These are phyloP conservation scores for Microstegium vimineum DNA, from an alignment of 176 grass and related monocot genomes.

Conservation along the genomic window DNA sequence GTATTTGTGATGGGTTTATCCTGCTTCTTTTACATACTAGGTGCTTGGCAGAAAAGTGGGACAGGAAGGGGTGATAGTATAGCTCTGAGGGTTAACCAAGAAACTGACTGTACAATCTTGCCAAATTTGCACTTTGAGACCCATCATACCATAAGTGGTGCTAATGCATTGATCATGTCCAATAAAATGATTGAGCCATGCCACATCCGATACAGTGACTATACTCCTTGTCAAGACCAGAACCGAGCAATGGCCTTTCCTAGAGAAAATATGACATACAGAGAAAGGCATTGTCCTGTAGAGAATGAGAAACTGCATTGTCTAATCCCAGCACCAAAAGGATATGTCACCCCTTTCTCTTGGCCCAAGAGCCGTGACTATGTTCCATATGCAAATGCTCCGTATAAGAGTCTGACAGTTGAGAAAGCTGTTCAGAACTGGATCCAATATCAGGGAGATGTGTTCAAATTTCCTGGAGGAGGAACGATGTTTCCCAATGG, in stretches of 20 bases:
- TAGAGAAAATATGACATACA: slow-evolving; percentile 73
- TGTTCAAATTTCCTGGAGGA: slow-evolving; percentile 77
- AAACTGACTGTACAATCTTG: slow-evolving; percentile 66
- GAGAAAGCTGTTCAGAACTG: slow-evolving; percentile 75
- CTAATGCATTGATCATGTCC: slow-evolving; percentile 38
- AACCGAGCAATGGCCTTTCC: slow-evolving; percentile 63
- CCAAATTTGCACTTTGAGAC: slow-evolving; percentile 85
- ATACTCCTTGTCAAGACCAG: slow-evolving; percentile 81
- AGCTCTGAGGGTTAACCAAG: slow-evolving; percentile 51
- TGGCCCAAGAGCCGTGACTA: slow-evolving; percentile 86
- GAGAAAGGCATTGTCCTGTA: slow-evolving; percentile 70
- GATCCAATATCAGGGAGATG: slow-evolving; percentile 68
- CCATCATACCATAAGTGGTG: slow-evolving; percentile 52
- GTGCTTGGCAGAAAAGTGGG: slow-evolving; percentile 88
- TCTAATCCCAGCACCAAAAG: slow-evolving; percentile 77
- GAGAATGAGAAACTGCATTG: slow-evolving; percentile 66
- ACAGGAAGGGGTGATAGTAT: slow-evolving; percentile 72
- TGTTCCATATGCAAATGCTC: slow-evolving; percentile 73
- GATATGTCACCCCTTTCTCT: slow-evolving; percentile 64
- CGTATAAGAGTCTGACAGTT: slow-evolving; percentile 59
- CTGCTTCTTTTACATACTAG: slow-evolving; percentile 79
- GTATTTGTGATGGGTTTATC: slow-evolving; percentile 59
- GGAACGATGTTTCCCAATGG: slow-evolving; percentile 77
- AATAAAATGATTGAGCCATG: slow-evolving; percentile 65
- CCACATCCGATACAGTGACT: slow-evolving; percentile 50